phyloP scores from a whole-genome alignment of 2,329 filamentous ascomycete species.

The Colletotrichum tabaci region DNA sequence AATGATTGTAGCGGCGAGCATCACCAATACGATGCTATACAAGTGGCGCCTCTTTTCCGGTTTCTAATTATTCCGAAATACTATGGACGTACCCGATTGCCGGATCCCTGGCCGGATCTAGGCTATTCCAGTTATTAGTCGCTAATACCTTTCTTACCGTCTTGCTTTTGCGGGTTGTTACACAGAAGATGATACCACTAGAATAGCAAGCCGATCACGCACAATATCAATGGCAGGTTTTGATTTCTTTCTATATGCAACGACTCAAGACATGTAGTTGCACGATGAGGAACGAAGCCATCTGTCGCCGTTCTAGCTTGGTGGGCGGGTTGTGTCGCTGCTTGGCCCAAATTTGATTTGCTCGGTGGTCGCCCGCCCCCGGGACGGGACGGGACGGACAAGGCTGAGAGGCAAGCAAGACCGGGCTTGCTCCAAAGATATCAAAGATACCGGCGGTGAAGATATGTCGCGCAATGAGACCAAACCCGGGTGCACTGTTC shows the following conservation, averaged over 20 bases:
- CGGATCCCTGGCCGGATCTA: constrained; percentile 29
- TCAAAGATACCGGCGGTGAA: not conserved
- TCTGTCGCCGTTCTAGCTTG: not conserved
- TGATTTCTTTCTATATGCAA: not conserved
- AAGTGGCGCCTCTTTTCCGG: constrained; percentile 15
- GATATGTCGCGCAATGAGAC: not conserved
- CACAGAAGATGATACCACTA: constrained; percentile 45
- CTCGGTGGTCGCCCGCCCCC: not conserved
- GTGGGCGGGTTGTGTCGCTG: no score
- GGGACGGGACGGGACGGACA: no score
- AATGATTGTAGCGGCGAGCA: constrained; percentile 22
- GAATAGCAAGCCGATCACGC: constrained; percentile 41
- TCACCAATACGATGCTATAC: constrained; percentile 8
- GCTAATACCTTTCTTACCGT: constrained; percentile 37
- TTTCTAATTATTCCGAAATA: constrained; percentile 26
- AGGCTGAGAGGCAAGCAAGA: no score
- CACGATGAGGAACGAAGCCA: not conserved
- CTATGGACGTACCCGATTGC: constrained; percentile 13
- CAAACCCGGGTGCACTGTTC: not conserved
- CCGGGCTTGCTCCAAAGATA: not conserved
- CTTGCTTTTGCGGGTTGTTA: constrained; percentile 41
- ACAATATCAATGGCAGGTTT: constrained; percentile 34
- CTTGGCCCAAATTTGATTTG: no score
- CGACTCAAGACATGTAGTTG: not conserved
- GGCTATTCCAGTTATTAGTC: constrained; percentile 18